Base-by-base conservation (phyloP, 352 stramenopile genomes). In the Phytophthora litchii region DNA sequence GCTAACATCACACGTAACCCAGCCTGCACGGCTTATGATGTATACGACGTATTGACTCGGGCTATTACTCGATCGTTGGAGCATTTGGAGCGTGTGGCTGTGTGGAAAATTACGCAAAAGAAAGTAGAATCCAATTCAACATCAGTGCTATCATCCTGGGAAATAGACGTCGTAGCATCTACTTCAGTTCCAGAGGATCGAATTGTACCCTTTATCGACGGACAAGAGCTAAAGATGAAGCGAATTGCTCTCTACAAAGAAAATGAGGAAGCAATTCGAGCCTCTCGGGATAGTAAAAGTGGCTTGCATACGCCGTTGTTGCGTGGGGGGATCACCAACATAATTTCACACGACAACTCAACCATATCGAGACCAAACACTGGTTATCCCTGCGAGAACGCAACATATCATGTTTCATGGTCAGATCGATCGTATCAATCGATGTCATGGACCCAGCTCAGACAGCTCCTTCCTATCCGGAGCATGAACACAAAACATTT, bases 401-500 rank as follows among this genome's bases (percentile, higher is more conserved):
- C 75, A 7, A 49, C 59, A n/a, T 94, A 88, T 50, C 60, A 78
- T 8, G 50, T 94, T 2, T 54, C 60, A 3, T 94, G 84, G 84
- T 59, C 67, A 1, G 73, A 91, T 44, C 62, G 72, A 5, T 74
- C 64, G 0, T 53, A 75, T 8, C 77, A 94, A 38, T 61, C 54
- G 3, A 38, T 83, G 14, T 56, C 68, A 8, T 94, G 84, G 82
- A 5, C 23, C 13, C 54, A 85, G 19, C 54, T 94, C 13, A 67
- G 75, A 1, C 80, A 82, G 38, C 51, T 88, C 7, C 55, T 94
- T 5, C 63, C 82, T 0, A 69, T 94, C 50, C 68, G 84, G 23
- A 62, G 72, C 7, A 86, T 94, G 77, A 91, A 94, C 21, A 48
- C 72, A 5, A 80, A 83, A 34, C 81, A 94, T 46, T 81, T 85